Conservation (phyloP, 345 rosid genomes). For the Noccaea caerulescens region DNA sequence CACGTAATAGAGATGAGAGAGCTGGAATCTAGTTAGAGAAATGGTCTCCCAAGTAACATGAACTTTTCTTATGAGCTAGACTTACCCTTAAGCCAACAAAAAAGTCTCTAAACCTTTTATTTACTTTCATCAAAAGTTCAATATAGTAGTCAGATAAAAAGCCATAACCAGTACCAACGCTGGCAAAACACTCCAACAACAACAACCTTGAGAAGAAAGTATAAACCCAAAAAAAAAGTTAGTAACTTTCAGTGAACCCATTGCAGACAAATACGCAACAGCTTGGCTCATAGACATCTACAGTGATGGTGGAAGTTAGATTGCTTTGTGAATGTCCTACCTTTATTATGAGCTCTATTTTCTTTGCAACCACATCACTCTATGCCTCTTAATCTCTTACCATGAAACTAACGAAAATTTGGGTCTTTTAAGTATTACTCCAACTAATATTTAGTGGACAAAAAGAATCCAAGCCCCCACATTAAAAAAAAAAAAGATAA, state of each 20-base stretch:
- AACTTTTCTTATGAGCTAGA: slow-evolving; percentile 5
- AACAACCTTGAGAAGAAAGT: slow-evolving; percentile 22
- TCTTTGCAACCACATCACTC: slow-evolving; percentile 22
- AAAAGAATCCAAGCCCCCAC: slow-evolving; percentile 24
- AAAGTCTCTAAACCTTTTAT: slow-evolving; percentile 56
- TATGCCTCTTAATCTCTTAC: slow-evolving; percentile 14
- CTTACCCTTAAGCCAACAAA: slow-evolving; percentile 56
- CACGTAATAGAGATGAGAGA: neutral
- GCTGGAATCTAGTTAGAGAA: slow-evolving; percentile 5
- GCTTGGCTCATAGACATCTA: slow-evolving; percentile 7
- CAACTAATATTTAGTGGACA: slow-evolving; percentile 23
- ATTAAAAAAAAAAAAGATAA: slow-evolving; percentile 3
- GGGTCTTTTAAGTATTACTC: slow-evolving; percentile 19
- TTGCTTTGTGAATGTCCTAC: neutral
- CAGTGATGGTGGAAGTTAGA: slow-evolving; percentile 2
- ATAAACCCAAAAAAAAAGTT: slow-evolving; percentile 24
- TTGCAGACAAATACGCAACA: neutral
- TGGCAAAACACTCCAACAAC: slow-evolving; percentile 24
- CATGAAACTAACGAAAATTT: slow-evolving; percentile 7
- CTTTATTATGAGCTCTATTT: slow-evolving; percentile 11
- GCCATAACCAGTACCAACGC: slow-evolving; percentile 22
- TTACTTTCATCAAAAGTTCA: slow-evolving; percentile 48
- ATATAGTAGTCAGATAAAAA: slow-evolving; percentile 36
- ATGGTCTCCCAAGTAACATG: neutral
- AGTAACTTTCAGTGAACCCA: slow-evolving; percentile 22